These are phyloP conservation scores for Alternaria angustiovoidea DNA, from an alignment of 2,329 filamentous ascomycete species.

Conservation along the genomic window DNA sequence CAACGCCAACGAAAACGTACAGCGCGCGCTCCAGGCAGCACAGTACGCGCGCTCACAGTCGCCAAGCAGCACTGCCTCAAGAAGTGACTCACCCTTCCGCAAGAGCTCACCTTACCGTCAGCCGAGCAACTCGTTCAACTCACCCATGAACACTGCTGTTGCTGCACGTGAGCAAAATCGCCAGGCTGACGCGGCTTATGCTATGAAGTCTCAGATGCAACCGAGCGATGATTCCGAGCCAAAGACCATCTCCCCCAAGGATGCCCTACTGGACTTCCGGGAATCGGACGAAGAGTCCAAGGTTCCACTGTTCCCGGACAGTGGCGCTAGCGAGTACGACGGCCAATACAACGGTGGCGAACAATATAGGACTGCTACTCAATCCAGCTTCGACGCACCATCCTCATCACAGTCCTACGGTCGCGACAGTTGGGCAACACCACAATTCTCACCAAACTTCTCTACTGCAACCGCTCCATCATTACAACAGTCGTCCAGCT, in stretches of 20 bases:
- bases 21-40: conserved; percentile 78
- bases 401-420: conserved; percentile 45
- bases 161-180: conserved; percentile 70
- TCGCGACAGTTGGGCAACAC: conserved; percentile 47
- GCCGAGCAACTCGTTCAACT: conserved; percentile 53
- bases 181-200: conserved; percentile 64
- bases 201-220: conserved; percentile 51
- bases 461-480: conserved; percentile 40
- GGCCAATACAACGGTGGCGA: conserved; percentile 54
- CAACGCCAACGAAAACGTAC: conserved; percentile 64
- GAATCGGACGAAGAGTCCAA: conserved; percentile 75
- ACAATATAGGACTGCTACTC: conserved; percentile 49
- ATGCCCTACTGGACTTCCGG: conserved; percentile 85
- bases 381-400: conserved; percentile 48
- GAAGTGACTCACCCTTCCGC: conserved; percentile 83
- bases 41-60: conserved; percentile 72
- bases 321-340: conserved; percentile 62
- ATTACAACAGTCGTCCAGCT: conserved; percentile 48
- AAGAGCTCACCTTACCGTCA: conserved; percentile 65
- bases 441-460: conserved; percentile 47
- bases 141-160: conserved; percentile 61
- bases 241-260: conserved; percentile 93
- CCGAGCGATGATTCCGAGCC: conserved; percentile 56
- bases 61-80: conserved; percentile 60
- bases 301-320: conserved; percentile 76